Base-by-base conservation (phyloP, 306 rosid species). In the Glycine latifolia region DNA sequence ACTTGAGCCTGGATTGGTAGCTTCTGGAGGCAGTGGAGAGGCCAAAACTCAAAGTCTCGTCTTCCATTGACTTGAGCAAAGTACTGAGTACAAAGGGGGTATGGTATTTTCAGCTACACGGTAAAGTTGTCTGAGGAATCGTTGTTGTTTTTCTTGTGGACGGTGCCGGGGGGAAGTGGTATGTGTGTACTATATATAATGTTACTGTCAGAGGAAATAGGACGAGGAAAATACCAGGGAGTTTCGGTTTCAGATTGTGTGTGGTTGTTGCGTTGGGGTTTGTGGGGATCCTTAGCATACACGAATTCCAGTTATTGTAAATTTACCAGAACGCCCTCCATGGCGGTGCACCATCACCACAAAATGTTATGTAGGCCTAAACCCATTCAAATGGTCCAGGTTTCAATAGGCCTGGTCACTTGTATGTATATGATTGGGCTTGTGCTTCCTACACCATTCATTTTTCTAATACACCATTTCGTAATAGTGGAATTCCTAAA, bases 61-160 rank as follows among this genome's bases (percentile, higher is more conserved):
- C 84, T 49, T 89, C 95, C 97, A 92, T 92, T 26, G 89, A 62
- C 55, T 72, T 79, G 8, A 10, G 66, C 10, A 8, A 7, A 66
- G 56, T n/a, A 60, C 6, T 6, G 13, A 60, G 78, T 53, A 53
- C n/a, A 73, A 37, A 37, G 41, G 43, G 62, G 54, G 76, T 17
- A 31, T 10, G 0, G 41, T 37, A 4, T 3, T 44, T 61, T 61
- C 3, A 6, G 2, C 44, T 69, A 47, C 17, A 53, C 5, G 31
- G 55, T 58, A 20, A 35, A 67, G 68, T 54, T 55, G 43, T 70
- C 33, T 49, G 9, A 26, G 61, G 52, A 59, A 54, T 16, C 15
- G 47, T 55, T n/a, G 46, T 43, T 37, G 10, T 26, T 20, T 1
- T 20, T 66, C 5, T 37, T 37, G 44, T 7, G n/a, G 41, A 37